Evolutionary conservation across 2,329 filamentous ascomycete genomes (phyloP).

Genomic region (Penicillium glabrum): DNA sequence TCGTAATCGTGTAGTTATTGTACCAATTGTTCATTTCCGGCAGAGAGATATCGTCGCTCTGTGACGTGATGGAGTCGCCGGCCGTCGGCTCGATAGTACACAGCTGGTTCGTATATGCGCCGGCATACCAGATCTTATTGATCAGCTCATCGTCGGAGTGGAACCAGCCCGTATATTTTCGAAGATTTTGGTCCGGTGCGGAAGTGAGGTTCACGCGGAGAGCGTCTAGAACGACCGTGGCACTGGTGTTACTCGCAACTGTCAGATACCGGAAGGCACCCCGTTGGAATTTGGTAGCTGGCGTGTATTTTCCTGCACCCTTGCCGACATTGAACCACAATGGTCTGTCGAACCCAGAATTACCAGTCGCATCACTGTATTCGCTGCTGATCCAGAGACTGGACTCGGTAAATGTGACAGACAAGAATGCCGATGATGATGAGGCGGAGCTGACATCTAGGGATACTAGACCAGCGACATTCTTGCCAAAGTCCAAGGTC

Average conservation of each 20-base stretch:
- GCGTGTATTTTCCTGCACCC: constrained; percentile 41
- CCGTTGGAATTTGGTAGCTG: constrained; percentile 42
- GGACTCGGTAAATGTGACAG: constrained; percentile 42
- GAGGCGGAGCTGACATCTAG: constrained; percentile 28
- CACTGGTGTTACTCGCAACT: constrained; percentile 45
- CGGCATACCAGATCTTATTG: constrained; percentile 58
- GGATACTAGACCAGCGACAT: constrained; percentile 41
- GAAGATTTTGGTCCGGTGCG: constrained; percentile 37
- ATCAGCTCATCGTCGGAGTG: constrained; percentile 51
- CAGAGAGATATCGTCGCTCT: constrained; percentile 8
- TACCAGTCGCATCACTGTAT: constrained; percentile 48
- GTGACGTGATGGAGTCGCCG: constrained; percentile 19
- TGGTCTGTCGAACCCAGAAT: constrained; percentile 48
- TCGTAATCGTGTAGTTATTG: constrained; percentile 30
- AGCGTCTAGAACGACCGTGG: constrained; percentile 36
- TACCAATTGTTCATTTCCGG: constrained; percentile 28
- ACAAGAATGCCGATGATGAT: constrained; percentile 32
- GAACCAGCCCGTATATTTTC: constrained; percentile 53
- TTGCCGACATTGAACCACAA: constrained; percentile 48
- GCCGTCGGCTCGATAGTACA: constrained; percentile 31
- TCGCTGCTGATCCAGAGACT: constrained; percentile 50
- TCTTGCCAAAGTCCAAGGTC: constrained; percentile 42
- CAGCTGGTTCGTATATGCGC: constrained; percentile 49
- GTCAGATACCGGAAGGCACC: constrained; percentile 51
- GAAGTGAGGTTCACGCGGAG: constrained; percentile 47